Evolutionary conservation across 2,329 filamentous ascomycete genomes (phyloP), one percentile per base, ranked within the genome.

Genomic region (Microsporum ferrugineum): DNA sequence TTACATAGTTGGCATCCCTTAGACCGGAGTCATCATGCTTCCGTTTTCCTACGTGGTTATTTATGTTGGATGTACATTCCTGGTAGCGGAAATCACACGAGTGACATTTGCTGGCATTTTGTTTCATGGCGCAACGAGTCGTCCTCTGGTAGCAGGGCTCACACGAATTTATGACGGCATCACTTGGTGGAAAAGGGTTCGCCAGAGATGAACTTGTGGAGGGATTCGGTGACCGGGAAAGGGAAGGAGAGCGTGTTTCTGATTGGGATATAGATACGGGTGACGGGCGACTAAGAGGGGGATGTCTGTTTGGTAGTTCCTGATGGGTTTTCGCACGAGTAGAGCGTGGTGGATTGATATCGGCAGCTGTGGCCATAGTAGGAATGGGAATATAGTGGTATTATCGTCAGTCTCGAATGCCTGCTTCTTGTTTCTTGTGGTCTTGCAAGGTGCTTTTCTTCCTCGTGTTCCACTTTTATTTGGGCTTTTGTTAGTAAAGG

Each of bases 41-140:
- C 56, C 75, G 69, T 65, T 77, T 77, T 65, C 74, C 75, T 14
- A 71, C 65, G 5, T 65, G 66, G 31, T 60, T 66, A 36, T 68
- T 66, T 5, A 75, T 66, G 31, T 67, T 72, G 61, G 76, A 76
- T 5, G 74, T 76, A 65, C 74, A 76, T 33, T 77, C 74, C 67
- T 76, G 75, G 47, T 73, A 73, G 63, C 76, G 74, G 43, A 76
- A 77, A 59, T 77, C 73, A 62, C 75, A 76, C 51, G 74, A 76
- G 61, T 75, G 76, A 64, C 74, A 76, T 63, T 75, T 76, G 61
- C 75, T 74, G 63, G 74, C 70, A 64, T 71, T 69, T 62, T 75
- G 73, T 64, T 76, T 76, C 71, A 76, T 76, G 17, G 74, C 73
- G 66, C 75, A 76, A 17, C 73, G 71, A 66, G 73, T 75, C 66